A percentile compares a stretch with the other conserved stretches of the same genome.
Evolutionary conservation across 352 stramenopile genomes (phyloP).

Genomic region (Globisporangium echinulatum): DNA sequence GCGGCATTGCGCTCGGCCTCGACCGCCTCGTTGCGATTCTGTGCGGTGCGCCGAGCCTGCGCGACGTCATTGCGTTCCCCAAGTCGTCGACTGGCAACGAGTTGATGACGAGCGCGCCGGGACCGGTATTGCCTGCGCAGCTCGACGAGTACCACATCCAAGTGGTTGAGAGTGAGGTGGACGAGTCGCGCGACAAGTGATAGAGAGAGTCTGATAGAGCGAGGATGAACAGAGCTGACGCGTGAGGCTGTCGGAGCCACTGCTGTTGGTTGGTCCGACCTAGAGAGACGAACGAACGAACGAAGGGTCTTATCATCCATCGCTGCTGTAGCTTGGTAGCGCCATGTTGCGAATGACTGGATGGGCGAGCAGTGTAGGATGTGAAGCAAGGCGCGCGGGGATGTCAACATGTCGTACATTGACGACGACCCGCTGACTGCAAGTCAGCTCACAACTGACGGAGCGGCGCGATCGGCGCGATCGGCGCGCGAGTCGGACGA

Average conservation of each 20-base stretch:
- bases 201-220: no score
- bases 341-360: no score
- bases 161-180: no score
- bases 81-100: constrained; percentile 87
- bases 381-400: neutral
- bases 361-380: no score
- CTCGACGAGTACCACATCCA: constrained; percentile 78
- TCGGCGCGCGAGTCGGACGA: constrained; percentile 6
- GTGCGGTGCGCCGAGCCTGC: constrained; percentile 64
- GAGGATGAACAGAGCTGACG: no score
- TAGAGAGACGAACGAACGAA: no score
- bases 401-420: constrained; percentile 9
- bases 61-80: constrained; percentile 88
- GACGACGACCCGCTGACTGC: constrained; percentile 7
- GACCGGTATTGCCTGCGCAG: constrained; percentile 54
- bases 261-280: no score
- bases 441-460: constrained; percentile 6
- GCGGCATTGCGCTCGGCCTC: constrained; percentile 79
- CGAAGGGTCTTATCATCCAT: no score
- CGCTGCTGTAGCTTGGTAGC: no score
- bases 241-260: no score
- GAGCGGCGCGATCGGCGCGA: neutral
- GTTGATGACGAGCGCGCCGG: constrained; percentile 79
- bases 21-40: constrained; percentile 85
- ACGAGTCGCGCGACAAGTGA: no score